These are phyloP conservation scores for Diaporthe sp. DNA, from an alignment of 2,329 filamentous ascomycete genomes.

Conservation along the genomic window DNA sequence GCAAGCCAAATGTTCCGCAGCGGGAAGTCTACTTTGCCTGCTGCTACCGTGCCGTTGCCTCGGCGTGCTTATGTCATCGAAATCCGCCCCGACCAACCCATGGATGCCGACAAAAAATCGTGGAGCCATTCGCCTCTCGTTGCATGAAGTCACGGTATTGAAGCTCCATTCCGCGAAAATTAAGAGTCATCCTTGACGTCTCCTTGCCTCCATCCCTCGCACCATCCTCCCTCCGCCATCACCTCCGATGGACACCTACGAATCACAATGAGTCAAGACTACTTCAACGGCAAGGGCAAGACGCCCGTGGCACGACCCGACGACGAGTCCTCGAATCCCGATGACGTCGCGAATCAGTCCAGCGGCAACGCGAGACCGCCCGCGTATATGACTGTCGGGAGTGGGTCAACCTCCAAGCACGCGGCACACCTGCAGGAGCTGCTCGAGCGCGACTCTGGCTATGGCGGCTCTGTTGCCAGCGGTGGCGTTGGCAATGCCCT, in stretches of 20 bases:
- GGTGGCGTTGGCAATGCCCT: constrained; percentile 63
- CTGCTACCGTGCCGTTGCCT: not conserved
- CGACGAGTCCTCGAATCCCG: constrained; percentile 43
- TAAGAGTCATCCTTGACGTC: constrained; percentile 38
- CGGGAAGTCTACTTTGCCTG: constrained; percentile 17
- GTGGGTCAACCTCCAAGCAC: constrained; percentile 84
- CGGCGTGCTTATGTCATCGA: constrained; percentile 30
- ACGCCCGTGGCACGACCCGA: constrained; percentile 51
- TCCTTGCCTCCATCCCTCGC: not conserved
- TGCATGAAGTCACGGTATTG: constrained; percentile 37
- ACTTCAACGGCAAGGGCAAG: constrained; percentile 69
- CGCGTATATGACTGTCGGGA: constrained; percentile 88
- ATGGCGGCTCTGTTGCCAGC: constrained; percentile 83
- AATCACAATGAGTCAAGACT: constrained; percentile 72
- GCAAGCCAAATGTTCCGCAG: constrained; percentile 18
- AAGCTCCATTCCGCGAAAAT: constrained; percentile 37
- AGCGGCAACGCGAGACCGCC: constrained; percentile 44
- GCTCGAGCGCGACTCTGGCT: constrained; percentile 91
- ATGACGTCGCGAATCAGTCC: constrained; percentile 42
- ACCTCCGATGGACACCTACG: constrained; percentile 42
- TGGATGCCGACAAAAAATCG: constrained; percentile 32
- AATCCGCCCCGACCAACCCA: constrained; percentile 4
- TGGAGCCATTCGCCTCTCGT: constrained; percentile 27
- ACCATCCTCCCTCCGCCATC: not conserved
- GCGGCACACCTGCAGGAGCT: constrained; percentile 85